Percentiles rank a stretch among this genome's conserved stretches.
phyloP scores from a whole-genome alignment of 2,329 filamentous ascomycete genomes.

The Coniochaeta sp. region DNA sequence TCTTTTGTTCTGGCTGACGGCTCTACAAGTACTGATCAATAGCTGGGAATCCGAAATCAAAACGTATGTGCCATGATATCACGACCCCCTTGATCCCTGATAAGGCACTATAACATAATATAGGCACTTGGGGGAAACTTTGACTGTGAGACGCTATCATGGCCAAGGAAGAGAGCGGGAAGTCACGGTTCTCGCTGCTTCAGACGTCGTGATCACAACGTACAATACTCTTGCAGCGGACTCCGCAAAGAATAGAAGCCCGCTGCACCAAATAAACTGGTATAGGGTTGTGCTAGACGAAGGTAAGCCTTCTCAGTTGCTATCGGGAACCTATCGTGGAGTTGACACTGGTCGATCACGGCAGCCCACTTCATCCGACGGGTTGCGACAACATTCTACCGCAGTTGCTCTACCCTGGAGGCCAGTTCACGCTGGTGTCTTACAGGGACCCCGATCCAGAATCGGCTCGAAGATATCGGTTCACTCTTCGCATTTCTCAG shows the following conservation, averaged over 20 bases:
- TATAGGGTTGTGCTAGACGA: slow-evolving; percentile 35
- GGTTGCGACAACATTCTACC: slow-evolving; percentile 33
- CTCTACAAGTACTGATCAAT: slow-evolving; percentile 26
- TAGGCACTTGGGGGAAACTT: slow-evolving; percentile 23
- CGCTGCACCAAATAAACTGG: slow-evolving; percentile 29
- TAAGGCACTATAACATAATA: not conserved
- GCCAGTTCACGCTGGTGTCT: slow-evolving; percentile 44
- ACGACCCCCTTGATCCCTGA: not conserved
- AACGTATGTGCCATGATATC: slow-evolving; percentile 17
- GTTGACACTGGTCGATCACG: not conserved
- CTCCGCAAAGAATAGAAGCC: slow-evolving; percentile 6
- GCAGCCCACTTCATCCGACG: slow-evolving; percentile 44
- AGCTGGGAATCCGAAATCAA: slow-evolving; percentile 31
- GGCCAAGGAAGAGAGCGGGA: slow-evolving; percentile 21
- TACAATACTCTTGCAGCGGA: slow-evolving; percentile 37
- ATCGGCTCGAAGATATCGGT: slow-evolving; percentile 42
- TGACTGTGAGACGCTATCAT: slow-evolving; percentile 28
- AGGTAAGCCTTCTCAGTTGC: slow-evolving; percentile 21
- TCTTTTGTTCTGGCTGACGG: not conserved
- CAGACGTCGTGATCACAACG: slow-evolving; percentile 38
- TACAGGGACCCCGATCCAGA: slow-evolving; percentile 47
- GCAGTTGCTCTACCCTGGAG: slow-evolving; percentile 30
- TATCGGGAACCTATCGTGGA: not conserved
- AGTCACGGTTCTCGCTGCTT: slow-evolving; percentile 17
- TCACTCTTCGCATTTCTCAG: slow-evolving; percentile 41